phyloP scores from a whole-genome alignment of 306 rosid species.

The Trichosanthes truncata region DNA sequence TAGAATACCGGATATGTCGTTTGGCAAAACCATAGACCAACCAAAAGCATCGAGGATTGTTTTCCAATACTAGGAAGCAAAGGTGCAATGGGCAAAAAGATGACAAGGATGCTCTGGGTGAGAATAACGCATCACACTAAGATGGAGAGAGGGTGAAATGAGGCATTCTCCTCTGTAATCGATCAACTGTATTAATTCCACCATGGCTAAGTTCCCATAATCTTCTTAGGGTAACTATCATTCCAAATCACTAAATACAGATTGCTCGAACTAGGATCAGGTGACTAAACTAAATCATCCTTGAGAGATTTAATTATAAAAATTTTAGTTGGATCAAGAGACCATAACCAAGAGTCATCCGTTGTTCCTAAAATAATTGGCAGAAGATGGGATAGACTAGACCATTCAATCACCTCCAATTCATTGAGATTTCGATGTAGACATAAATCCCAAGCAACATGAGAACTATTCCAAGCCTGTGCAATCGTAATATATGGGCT shows the following conservation, averaged over 20 bases:
- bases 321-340: background rate
- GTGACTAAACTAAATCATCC: background rate
- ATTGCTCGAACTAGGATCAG: background rate
- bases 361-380: background rate
- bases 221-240: background rate
- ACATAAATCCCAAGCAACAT: no score
- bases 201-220: background rate
- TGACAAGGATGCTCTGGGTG: no score
- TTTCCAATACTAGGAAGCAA: no score
- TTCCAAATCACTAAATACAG: background rate
- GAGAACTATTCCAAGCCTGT: no score
- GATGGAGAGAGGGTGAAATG: background rate
- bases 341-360: background rate
- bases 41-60: no score
- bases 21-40: no score
- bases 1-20: no score
- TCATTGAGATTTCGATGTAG: no score
- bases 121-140: no score
- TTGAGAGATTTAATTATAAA: background rate
- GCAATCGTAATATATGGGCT: no score
- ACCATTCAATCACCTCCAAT: no score
- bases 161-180: background rate
- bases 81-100: no score
- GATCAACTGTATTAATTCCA: background rate
- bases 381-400: background rate